A percentile compares a stretch with the other conserved stretches of the same genome.
Conservation (phyloP, 495 filamentous ascomycete genomes). For the Neurospora sp. region DNA sequence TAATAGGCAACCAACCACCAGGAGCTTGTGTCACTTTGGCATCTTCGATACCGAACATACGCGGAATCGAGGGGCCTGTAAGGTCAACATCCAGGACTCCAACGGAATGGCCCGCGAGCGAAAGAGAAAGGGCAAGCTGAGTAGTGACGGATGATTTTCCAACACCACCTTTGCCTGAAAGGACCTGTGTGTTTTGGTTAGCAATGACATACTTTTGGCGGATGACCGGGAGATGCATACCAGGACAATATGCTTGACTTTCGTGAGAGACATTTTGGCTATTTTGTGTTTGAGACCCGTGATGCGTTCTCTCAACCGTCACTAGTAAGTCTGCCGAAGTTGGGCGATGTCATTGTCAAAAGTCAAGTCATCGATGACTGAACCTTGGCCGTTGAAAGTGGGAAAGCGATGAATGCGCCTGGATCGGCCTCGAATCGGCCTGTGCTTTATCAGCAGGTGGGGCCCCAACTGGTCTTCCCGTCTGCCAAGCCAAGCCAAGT, state of each 20-base stretch:
- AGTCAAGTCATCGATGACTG: not conserved
- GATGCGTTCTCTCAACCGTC: not conserved
- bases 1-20: constrained; percentile 81
- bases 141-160: constrained; percentile 96
- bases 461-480: not conserved
- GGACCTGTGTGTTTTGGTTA: constrained; percentile 42
- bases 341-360: not conserved
- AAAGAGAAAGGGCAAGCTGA: constrained; percentile 85
- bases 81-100: constrained; percentile 95
- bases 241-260: constrained; percentile 51
- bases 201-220: constrained; percentile 4
- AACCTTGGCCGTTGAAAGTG: not conserved
- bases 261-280: constrained; percentile 44
- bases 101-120: constrained; percentile 71
- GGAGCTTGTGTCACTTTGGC: constrained; percentile 84
- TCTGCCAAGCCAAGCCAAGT: not conserved
- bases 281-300: not conserved
- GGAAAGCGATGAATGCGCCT: constrained; percentile 3
- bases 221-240: constrained; percentile 24
- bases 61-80: constrained; percentile 91
- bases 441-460: constrained; percentile 24
- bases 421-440: constrained; percentile 18
- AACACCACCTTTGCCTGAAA: constrained; percentile 96
- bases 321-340: not conserved
- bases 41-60: constrained; percentile 80